A percentile compares a stretch with the other conserved stretches of the same genome.
Evolutionary conservation across 345 rosid species (phyloP).

Genomic region (Populus pruinosa): DNA sequence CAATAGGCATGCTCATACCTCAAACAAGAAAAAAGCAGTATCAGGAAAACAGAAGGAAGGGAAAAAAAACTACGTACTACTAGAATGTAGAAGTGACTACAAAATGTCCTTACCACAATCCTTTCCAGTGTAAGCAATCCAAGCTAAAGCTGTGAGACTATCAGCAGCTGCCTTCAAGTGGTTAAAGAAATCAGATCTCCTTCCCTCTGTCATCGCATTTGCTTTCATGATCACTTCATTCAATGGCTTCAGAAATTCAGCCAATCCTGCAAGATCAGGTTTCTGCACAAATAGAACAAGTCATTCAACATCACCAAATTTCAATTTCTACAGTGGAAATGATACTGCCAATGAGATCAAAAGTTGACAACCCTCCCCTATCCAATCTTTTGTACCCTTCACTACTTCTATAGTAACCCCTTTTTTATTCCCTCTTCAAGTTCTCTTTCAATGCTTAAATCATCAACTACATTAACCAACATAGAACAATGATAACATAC

Average conservation of each 20-base stretch:
- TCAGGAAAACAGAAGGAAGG: not conserved
- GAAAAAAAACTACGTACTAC: not conserved
- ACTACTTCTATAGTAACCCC: not conserved
- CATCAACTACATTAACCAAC: not conserved
- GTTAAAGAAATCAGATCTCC: conserved; percentile 80
- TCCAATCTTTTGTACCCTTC: not conserved
- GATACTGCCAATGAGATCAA: not conserved
- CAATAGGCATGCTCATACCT: conserved; percentile 99
- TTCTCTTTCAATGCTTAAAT: not conserved
- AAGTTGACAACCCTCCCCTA: not conserved
- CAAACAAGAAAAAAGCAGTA: conserved; percentile 23
- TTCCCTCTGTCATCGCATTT: conserved; percentile 72
- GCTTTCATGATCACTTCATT: conserved; percentile 77
- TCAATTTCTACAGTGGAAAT: not conserved
- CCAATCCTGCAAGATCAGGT: conserved; percentile 69
- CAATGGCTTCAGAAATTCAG: conserved; percentile 76
- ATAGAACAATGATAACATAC: not conserved
- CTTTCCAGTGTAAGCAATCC: conserved; percentile 92
- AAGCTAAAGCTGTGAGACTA: conserved; percentile 81
- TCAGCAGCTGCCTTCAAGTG: conserved; percentile 80
- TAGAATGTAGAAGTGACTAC: not conserved
- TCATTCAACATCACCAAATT: not conserved
- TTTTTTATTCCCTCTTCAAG: not conserved
- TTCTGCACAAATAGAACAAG: conserved; percentile 49
- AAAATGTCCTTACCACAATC: conserved; percentile 65